Percentiles rank a stretch among this genome's conserved stretches.
These are phyloP conservation scores for Cadophora sp. DNA, from an alignment of 2,329 filamentous ascomycete genomes.

Conservation along the genomic window DNA sequence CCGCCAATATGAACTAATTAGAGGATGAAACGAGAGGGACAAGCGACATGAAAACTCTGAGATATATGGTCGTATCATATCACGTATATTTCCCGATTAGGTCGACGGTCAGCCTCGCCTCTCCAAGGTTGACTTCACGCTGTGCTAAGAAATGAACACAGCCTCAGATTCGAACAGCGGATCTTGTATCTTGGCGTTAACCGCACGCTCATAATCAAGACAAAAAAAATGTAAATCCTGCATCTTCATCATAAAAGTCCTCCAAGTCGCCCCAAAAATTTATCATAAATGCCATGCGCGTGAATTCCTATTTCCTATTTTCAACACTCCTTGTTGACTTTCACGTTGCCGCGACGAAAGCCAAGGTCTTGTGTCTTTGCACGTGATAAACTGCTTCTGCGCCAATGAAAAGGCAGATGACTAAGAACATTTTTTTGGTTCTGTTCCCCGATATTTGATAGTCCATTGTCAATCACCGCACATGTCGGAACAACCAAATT, in stretches of 20 bases:
- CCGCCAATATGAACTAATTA: background rate
- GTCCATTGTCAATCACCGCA: background rate
- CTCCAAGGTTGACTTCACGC: background rate
- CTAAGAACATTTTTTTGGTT: background rate
- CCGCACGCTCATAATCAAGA: slow-evolving; percentile 29
- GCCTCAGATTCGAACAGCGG: background rate
- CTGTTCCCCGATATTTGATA: background rate
- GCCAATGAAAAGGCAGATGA: background rate
- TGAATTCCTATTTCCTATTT: no score
- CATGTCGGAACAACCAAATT: background rate
- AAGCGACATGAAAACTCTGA: background rate
- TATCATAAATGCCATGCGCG: slow-evolving; percentile 8
- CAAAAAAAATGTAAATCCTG: slow-evolving; percentile 21
- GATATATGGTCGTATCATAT: background rate
- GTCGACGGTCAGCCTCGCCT: background rate
- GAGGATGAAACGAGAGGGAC: background rate
- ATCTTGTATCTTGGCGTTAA: background rate
- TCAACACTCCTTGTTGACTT: background rate
- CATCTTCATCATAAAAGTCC: slow-evolving; percentile 27
- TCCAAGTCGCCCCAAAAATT: slow-evolving; percentile 12
- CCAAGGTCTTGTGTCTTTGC: background rate
- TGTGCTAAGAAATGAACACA: background rate
- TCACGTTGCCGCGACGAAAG: background rate
- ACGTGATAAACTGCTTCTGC: background rate
- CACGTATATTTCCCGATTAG: slow-evolving; percentile 8